A percentile compares a stretch with the other conserved stretches of the same genome.
phyloP scores from a whole-genome alignment of 768 basidiomycete species.

The Leucosporidium creatinivorum region DNA sequence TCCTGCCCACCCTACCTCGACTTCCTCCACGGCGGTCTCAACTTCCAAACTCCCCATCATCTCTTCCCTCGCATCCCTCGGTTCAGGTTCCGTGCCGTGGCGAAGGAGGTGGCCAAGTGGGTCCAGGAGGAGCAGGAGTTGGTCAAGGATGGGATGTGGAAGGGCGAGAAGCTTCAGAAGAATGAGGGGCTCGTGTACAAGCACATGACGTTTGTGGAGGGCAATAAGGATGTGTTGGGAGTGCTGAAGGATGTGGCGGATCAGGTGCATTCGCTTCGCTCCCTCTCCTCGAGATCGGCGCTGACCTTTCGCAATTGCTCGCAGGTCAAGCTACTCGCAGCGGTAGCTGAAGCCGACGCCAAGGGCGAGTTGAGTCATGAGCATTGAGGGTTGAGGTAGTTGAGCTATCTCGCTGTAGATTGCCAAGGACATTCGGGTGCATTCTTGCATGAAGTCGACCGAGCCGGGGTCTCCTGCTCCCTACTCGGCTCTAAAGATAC shows the following conservation, averaged over 20 bases:
- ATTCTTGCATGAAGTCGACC: background rate
- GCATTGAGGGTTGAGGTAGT: background rate
- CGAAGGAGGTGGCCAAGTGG: conserved; percentile 74
- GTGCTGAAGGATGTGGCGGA: conserved; percentile 77
- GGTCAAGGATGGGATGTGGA: conserved; percentile 19
- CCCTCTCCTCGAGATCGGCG: too few relatives aligned
- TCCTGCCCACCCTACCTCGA: conserved; percentile 73
- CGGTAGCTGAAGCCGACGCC: conserved; percentile 68
- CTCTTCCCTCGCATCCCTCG: conserved; percentile 91
- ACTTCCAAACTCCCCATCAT: conserved; percentile 86
- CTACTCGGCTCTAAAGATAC: background rate
- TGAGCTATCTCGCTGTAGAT: background rate
- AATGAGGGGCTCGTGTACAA: conserved; percentile 67
- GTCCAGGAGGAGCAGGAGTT: conserved; percentile 57
- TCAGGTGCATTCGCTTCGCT: too few relatives aligned
- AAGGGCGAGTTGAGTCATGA: conserved; percentile 36
- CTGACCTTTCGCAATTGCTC: too few relatives aligned
- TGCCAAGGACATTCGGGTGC: background rate
- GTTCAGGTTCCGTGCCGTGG: conserved; percentile 81
- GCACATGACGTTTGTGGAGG: conserved; percentile 81
- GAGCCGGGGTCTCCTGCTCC: too few relatives aligned
- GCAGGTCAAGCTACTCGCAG: conserved; percentile 72
- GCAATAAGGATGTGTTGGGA: conserved; percentile 74
- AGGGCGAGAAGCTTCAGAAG: conserved; percentile 2
- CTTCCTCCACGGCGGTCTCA: conserved; percentile 90